A percentile compares a stretch with the other conserved stretches of the same genome.
Conservation (phyloP, 1,284 basidiomycete species). For the Lentinula novae-zelandiae region DNA sequence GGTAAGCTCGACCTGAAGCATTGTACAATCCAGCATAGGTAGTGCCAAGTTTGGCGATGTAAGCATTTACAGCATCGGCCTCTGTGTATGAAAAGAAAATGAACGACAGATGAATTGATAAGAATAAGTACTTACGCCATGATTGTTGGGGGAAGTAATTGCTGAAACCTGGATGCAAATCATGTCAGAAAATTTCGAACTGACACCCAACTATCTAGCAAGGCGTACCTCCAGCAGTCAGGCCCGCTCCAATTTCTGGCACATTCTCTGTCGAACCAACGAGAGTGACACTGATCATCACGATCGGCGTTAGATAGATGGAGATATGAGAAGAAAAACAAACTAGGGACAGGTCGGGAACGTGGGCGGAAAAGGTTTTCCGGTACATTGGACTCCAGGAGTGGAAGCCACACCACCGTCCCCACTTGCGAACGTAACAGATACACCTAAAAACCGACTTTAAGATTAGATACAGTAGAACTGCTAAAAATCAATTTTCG, state of each 20-base stretch:
- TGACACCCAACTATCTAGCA: not conserved
- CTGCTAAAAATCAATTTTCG: not conserved
- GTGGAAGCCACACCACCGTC: constrained; percentile 54
- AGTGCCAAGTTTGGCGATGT: constrained; percentile 22
- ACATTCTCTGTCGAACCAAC: constrained; percentile 48
- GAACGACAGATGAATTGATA: not conserved
- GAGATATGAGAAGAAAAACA: not conserved
- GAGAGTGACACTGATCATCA: constrained; percentile 63
- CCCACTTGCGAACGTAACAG: constrained; percentile 22
- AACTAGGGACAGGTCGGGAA: constrained; percentile 46
- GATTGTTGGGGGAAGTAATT: constrained; percentile 9
- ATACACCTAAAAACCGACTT: not conserved
- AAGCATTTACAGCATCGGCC: constrained; percentile 46
- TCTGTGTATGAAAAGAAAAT: constrained; percentile 20
- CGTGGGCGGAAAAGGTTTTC: constrained; percentile 52
- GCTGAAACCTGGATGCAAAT: not conserved
- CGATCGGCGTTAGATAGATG: constrained; percentile 17
- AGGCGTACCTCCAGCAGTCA: constrained; percentile 38
- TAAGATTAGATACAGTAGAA: not conserved
- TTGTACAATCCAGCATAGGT: constrained; percentile 5
- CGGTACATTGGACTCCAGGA: constrained; percentile 54
- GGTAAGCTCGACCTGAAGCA: constrained; percentile 24
- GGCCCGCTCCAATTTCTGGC: constrained; percentile 52
- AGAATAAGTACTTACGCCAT: not conserved
- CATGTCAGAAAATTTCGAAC: not conserved